Evolutionary conservation across 2,329 filamentous ascomycete genomes (phyloP).

Genomic region (Parastagonospora nodorum): DNA sequence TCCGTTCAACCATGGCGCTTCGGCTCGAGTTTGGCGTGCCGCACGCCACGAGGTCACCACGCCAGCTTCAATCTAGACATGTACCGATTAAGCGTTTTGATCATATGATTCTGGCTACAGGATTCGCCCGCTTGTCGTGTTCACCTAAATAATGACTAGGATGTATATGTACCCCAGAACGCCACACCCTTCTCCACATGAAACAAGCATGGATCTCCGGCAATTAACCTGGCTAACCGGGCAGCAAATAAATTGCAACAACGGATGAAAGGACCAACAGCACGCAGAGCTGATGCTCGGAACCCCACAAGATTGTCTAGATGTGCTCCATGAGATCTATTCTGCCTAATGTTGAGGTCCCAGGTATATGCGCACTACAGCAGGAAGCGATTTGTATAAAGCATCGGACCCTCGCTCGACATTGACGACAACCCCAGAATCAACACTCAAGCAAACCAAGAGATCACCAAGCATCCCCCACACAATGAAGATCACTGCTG

Average conservation of each 20-base stretch:
- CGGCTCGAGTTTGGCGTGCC: conserved; percentile 4
- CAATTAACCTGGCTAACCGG: conserved; percentile 31
- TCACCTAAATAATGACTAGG: conserved; percentile 18
- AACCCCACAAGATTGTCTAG: conserved; percentile 33
- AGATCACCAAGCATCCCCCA: conserved; percentile 1
- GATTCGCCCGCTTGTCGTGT: conserved; percentile 28
- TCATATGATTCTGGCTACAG: conserved; percentile 3
- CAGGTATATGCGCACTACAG: neutral
- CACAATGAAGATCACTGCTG: conserved; percentile 42
- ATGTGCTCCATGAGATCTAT: conserved; percentile 20
- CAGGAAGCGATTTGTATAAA: conserved; percentile 22
- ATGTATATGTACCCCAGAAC: conserved; percentile 40
- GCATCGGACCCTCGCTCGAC: conserved; percentile 12
- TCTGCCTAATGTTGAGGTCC: conserved; percentile 39
- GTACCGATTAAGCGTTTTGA: conserved; percentile 11
- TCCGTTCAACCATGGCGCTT: no score
- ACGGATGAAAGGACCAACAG: conserved; percentile 42
- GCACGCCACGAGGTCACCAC: conserved; percentile 14
- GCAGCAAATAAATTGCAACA: conserved; percentile 33
- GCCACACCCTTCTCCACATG: conserved; percentile 27
- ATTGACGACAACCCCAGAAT: conserved; percentile 10
- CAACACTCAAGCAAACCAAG: conserved; percentile 7
- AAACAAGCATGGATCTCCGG: conserved; percentile 21
- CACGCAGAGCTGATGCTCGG: conserved; percentile 10
- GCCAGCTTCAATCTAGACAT: conserved; percentile 4